Conservation (phyloP, 257 asterid genomes). For the Solanum arcanum region DNA sequence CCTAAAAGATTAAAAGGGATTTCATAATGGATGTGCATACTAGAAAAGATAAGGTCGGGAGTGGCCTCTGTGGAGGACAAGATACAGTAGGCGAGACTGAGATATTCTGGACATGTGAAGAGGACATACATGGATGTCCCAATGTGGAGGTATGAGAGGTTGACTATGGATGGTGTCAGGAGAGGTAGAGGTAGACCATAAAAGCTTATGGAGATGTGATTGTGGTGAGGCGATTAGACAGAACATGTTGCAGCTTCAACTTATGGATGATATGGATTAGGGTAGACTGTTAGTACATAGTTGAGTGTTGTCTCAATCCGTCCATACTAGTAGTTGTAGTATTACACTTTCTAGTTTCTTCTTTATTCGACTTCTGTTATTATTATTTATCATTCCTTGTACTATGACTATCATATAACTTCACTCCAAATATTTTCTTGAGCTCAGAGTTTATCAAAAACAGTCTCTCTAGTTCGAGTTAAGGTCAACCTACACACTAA, state of each 20-base stretch:
- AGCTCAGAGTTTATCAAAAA: not conserved
- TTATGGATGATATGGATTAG: not conserved
- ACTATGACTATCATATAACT: not conserved
- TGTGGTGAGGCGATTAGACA: not conserved
- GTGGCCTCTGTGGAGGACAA: not conserved
- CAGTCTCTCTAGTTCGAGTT: not conserved
- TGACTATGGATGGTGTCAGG: not conserved
- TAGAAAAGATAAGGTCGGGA: not conserved
- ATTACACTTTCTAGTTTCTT: not conserved
- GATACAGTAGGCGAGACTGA: not conserved
- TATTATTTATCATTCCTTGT: not conserved
- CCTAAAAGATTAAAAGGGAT: not conserved
- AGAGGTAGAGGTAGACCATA: not conserved
- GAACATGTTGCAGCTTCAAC: not conserved
- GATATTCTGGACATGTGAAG: not conserved
- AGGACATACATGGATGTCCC: not conserved
- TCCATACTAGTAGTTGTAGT: not conserved
- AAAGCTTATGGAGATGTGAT: not conserved
- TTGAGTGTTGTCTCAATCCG: not conserved
- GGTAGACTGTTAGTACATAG: not conserved
- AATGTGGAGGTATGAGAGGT: not conserved
- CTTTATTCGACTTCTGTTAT: not conserved
- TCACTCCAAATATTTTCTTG: not conserved
- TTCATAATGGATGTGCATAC: not conserved
- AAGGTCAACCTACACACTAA: not conserved